Percentiles rank a stretch among this genome's conserved stretches.
These are phyloP conservation scores for Zasmidium citrigriseum DNA, from an alignment of 2,329 filamentous ascomycete genomes.

Conservation along the genomic window DNA sequence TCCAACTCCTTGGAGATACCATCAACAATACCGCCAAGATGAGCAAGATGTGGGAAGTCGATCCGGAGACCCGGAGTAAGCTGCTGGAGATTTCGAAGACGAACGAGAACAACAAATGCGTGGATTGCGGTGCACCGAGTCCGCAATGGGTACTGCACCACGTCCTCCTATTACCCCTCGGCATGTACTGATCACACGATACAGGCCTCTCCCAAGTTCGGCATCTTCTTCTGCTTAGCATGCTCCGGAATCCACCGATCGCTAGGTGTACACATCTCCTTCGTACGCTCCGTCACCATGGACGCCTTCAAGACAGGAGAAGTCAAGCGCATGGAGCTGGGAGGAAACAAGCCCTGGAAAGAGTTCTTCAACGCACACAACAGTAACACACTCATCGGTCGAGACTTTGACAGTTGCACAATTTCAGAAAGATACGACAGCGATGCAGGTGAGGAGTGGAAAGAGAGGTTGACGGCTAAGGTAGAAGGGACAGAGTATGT, in stretches of 20 bases:
- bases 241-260: conserved; percentile 94
- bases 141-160: conserved; percentile 79
- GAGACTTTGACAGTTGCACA: conserved; percentile 78
- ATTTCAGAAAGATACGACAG: conserved; percentile 89
- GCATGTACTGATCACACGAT: conserved; percentile 6
- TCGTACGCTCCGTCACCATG: conserved; percentile 97
- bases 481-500: conserved; percentile 88
- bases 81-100: conserved; percentile 89
- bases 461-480: conserved; percentile 82
- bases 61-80: conserved; percentile 96
- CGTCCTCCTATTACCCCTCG: conserved; percentile 7
- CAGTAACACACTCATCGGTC: conserved; percentile 46
- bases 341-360: conserved; percentile 86
- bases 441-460: conserved; percentile 91
- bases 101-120: conserved; percentile 85
- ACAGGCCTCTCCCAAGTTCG: conserved; percentile 85
- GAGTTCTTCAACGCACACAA: conserved; percentile 72
- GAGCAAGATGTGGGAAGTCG: conserved; percentile 96
- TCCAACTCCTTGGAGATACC: not conserved
- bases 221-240: conserved; percentile 96
- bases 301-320: conserved; percentile 94
- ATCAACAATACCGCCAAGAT: conserved; percentile 34
- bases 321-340: conserved; percentile 89
- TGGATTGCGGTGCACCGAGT: conserved; percentile 92
- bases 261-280: conserved; percentile 96